Base-by-base conservation (phyloP, 192 early-diverging fungal genomes). In the Bifiguratus adelaidae region DNA sequence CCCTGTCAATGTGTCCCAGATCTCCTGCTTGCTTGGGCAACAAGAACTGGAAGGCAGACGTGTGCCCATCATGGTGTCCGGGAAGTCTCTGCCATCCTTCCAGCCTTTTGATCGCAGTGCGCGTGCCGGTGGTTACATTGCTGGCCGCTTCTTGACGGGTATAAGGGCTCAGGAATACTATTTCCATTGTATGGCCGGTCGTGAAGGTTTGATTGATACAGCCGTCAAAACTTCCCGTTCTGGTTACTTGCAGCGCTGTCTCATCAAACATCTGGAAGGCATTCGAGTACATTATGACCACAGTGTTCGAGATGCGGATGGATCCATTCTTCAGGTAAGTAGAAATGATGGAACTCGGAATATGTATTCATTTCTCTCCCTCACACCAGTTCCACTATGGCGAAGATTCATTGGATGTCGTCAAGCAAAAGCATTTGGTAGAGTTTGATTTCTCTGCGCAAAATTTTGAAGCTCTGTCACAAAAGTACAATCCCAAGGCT, bases 151-250 rank as follows among this genome's bases (percentile, higher is more conserved):
- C 81, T 85, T 99, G 79, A 97, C 92, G 9, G 97, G 97, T 16
- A 91, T 99, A 47, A 86, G 85, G 56, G 95, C 97, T 29, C 92
- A 96, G 48, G 85, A 86, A 61, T 86, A 78, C 63, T 85, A 82
- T 64, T 89, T 86, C 74, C 85, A 90, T 67, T 85, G 91, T 56
- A 99, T 99, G 96, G 95, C 94, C 48, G 96, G 96, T 57, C 87
- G 96, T 67, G 96, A 99, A 76, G 96, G 96, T 49, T 71, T 99
- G n/a, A 97, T 99, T 47, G 96, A 99, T 74, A 99, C 96, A 6
- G 96, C 96, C 48, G 96, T 99, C 63, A 99, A 99, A 73, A 99
- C 96, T 0, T 92, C 95, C 36, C 83, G 91, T 50, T 97, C 96
- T 12, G 96, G 96, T 25, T 99, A 99, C 60, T 67, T 99, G 49